Base-by-base conservation (phyloP, 1,284 basidiomycete genomes). In the Somion occarium region DNA sequence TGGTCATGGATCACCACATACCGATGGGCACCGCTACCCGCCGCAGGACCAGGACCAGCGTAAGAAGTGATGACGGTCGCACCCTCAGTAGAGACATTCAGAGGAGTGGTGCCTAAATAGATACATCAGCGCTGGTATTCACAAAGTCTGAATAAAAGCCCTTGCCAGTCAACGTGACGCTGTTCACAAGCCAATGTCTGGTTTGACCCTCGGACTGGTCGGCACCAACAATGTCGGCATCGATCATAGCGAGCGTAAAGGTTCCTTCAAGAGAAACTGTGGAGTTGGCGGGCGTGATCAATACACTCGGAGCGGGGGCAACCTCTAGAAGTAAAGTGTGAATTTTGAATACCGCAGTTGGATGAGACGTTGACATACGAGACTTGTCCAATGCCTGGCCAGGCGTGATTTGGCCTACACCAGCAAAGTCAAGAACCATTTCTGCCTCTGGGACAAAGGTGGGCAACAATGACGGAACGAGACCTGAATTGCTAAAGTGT, bases 111-210 rank as follows among this genome's bases (percentile, higher is more conserved):
- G 46, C 68, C 76, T 73, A 51, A 51, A 27, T 46, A 37, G 38
- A 48, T 43, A 48, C 3, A 51, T 38, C 49, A 53, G 15, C 5
- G n/a, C 44, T 47, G 20, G 26, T 39, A 46, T 22, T 22, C 30
- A n/a, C 11, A 9, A n/a, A 24, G 42, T 41, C 22, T 22, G 46
- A 48, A 24, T 11, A 20, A 38, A 39, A 27, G 26, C 48, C 64
- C 61, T 57, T 53, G 70, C 80, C 70, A 25, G 66, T 62, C 48
- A 88, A 59, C 11, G 73, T 75, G 20, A 79, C 83, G 38, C 76
- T 72, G 65, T 91, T 91, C 56, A 83, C 79, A 46, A 93, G 80
- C 88, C 88, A 93, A 71, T 92, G 91, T 54, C 88, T 79, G 50
- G 80, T 88, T 56, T 80, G 78, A 19, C 77, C 79, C 9, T 68